Evolutionary conservation across 768 basidiomycete species (phyloP), one percentile per base, ranked within the genome.

Genomic region (Calocera cornea): DNA sequence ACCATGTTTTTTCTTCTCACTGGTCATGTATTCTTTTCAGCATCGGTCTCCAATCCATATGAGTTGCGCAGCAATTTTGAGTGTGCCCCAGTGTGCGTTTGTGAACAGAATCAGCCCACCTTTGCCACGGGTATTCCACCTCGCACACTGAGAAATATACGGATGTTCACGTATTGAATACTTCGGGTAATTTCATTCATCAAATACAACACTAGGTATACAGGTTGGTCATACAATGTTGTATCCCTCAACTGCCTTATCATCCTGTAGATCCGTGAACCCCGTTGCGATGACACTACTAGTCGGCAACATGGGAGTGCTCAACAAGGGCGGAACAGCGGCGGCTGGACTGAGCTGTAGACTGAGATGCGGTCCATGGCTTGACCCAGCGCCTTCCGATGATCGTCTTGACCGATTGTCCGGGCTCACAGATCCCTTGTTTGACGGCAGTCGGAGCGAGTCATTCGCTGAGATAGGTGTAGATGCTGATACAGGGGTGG

Each of bases 21-120:
- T 67, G 44, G 66, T 49, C 44, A 60, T 67, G 66, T 50, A 54
- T 50, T 33, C 47, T 49, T 33, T 22, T 36, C 60, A 60, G 54
- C 54, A 60, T 60, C 54, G 54, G 54, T 60, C 54, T 60, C 31
- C 54, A 60, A 60, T 60, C 14, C 54, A 60, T 33, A 60, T 60
- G 54, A 60, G 54, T 60, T 60, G 54, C 54, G 31, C 31, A 60
- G 54, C 54, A 60, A 29, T 60, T 33, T 5, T 60, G 54, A n/a
- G n/a, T n/a, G 27, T 38, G 31, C 27, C 24, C 60, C 34, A 33
- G 60, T 36, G 64, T 33, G 64, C n/a, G 36, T 40, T 16, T 34
- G 14, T 38, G 36, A 38, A 14, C 44, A n/a, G n/a, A n/a, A n/a
- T n/a, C n/a, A n/a, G n/a, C n/a, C n/a, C n/a, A n/a, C n/a, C n/a